Conservation (phyloP, 1,284 basidiomycete species). For the Sanghuangporus baumii region DNA sequence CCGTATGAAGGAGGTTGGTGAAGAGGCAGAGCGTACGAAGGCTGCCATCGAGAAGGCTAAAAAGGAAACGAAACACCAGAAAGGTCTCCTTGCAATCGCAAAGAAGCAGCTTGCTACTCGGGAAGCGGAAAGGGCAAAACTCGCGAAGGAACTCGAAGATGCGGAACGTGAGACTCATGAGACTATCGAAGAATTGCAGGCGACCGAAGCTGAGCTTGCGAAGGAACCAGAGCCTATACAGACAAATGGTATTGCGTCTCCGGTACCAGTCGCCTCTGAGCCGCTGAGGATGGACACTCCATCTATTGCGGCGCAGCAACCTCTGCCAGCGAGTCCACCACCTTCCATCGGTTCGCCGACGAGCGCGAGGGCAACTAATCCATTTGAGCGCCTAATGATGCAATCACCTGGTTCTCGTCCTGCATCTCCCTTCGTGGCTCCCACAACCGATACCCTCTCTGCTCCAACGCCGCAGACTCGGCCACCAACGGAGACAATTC, state of each 20-base stretch:
- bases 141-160: constrained; percentile 69
- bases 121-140: constrained; percentile 71
- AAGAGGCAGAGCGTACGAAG: constrained; percentile 71
- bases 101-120: constrained; percentile 90
- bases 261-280: constrained; percentile 23
- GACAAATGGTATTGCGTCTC: constrained; percentile 16
- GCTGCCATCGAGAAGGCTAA: constrained; percentile 81
- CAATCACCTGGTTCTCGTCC: constrained; percentile 42
- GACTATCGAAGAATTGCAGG: constrained; percentile 52
- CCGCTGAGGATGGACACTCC: constrained; percentile 37
- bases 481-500: not conserved
- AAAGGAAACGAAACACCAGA: constrained; percentile 95
- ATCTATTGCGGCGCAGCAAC: constrained; percentile 58
- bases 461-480: constrained; percentile 24
- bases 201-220: constrained; percentile 46
- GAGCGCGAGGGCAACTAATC: constrained; percentile 79
- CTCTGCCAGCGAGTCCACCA: constrained; percentile 55
- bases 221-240: constrained; percentile 24
- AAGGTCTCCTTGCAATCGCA: constrained; percentile 89
- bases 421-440: constrained; percentile 49
- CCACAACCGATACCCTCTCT: constrained; percentile 35
- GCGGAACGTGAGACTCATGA: constrained; percentile 48
- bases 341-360: constrained; percentile 33
- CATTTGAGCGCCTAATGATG: constrained; percentile 77
- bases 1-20: constrained; percentile 75